phyloP scores from a whole-genome alignment of 2,329 filamentous ascomycete genomes.

The Apiospora marii region DNA sequence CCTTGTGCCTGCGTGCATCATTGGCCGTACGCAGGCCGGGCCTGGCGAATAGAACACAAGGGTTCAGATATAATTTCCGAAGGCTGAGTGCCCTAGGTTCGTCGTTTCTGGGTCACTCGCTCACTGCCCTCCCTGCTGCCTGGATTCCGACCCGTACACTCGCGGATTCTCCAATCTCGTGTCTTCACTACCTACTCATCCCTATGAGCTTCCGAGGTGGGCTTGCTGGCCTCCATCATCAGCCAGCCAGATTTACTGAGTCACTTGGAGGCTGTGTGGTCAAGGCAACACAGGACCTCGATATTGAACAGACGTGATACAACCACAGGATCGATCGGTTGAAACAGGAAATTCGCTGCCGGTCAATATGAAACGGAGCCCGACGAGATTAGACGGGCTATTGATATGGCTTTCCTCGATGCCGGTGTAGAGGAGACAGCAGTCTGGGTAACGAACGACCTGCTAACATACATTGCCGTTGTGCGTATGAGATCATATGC shows the following conservation, averaged over 20 bases:
- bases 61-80: constrained; percentile 19
- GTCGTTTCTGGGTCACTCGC: no score
- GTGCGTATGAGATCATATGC: neutral
- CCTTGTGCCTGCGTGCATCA: neutral
- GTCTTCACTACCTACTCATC: neutral
- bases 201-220: neutral
- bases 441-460: neutral
- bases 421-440: neutral
- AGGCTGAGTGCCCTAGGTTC: neutral
- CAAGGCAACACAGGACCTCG: neutral
- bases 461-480: neutral
- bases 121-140: neutral
- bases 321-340: neutral
- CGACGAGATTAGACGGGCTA: neutral
- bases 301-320: neutral
- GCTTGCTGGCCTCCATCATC: neutral
- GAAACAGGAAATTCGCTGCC: neutral
- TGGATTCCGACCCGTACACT: neutral
- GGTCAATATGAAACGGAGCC: neutral
- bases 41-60: constrained; percentile 3
- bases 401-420: neutral
- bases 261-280: neutral
- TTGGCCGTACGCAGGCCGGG: neutral
- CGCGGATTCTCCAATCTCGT: neutral
- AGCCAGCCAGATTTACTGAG: neutral